Conservation (phyloP, 1,139 yeast species). For the Magnusiomyces suaveolens region DNA sequence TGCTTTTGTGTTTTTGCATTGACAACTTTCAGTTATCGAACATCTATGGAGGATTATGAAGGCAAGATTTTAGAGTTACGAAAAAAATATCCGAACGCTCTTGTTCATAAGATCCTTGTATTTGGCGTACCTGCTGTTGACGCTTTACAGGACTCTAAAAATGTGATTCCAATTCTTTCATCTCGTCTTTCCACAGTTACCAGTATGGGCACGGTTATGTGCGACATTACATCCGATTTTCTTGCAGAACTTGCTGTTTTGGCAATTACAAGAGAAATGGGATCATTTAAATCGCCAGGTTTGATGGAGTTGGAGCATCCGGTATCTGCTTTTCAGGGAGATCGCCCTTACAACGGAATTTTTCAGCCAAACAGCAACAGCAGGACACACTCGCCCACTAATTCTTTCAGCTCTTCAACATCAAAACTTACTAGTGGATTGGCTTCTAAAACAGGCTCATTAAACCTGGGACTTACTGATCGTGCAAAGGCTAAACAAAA, state of each 20-base stretch:
- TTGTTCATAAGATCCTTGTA: conserved; percentile 53
- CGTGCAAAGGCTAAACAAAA: conserved; percentile 46
- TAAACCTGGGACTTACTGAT: conserved; percentile 36
- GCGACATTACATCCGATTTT: conserved; percentile 61
- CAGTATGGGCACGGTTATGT: conserved; percentile 56
- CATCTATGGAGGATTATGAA: conserved; percentile 28
- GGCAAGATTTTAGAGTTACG: conserved; percentile 33
- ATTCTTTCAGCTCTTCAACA: conserved; percentile 2
- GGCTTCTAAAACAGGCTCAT: conserved; percentile 27
- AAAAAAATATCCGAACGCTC: conserved; percentile 45
- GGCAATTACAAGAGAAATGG: conserved; percentile 36
- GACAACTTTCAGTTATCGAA: conserved; percentile 36
- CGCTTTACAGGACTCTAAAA: conserved; percentile 23
- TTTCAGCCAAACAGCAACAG: neutral
- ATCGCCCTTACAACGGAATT: conserved; percentile 1
- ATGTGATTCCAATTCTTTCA: conserved; percentile 27
- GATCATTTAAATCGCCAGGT: conserved; percentile 30
- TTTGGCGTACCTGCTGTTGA: conserved; percentile 43
- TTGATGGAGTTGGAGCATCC: conserved; percentile 25
- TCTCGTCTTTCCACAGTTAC: conserved; percentile 30
- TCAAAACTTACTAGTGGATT: neutral
- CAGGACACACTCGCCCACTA: conserved; percentile 2
- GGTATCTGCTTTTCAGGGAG: conserved; percentile 5
- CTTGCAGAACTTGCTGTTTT: conserved; percentile 55
- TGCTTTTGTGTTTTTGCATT: conserved; percentile 46